Conservation (phyloP, 2,329 filamentous ascomycete species). For the Penicillium sp. region DNA sequence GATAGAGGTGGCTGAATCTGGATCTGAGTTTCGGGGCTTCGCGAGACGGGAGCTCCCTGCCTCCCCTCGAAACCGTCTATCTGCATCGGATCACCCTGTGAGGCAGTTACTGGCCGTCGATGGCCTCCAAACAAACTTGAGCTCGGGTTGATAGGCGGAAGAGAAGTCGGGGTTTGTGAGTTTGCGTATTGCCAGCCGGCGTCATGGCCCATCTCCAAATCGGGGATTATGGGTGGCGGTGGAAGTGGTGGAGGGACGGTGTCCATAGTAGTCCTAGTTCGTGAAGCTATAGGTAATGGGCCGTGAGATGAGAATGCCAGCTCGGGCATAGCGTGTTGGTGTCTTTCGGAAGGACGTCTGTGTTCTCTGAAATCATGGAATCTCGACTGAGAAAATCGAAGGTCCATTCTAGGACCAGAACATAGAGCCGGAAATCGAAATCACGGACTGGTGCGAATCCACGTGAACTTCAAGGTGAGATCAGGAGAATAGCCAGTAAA, state of each 20-base stretch:
- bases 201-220: conserved; percentile 57
- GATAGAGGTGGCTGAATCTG: conserved; percentile 36
- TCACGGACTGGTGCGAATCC: conserved; percentile 4
- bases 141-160: conserved; percentile 48
- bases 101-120: conserved; percentile 33
- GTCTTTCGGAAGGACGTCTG: conserved; percentile 36
- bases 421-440: conserved; percentile 9
- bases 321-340: conserved; percentile 41
- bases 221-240: conserved; percentile 60
- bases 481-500: conserved; percentile 4
- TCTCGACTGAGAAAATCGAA: conserved; percentile 39
- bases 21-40: conserved; percentile 35
- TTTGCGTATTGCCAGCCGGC: conserved; percentile 64
- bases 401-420: conserved; percentile 43
- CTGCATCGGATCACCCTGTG: conserved; percentile 36
- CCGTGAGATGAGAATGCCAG: conserved; percentile 45
- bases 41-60: conserved; percentile 27
- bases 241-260: conserved; percentile 62
- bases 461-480: conserved; percentile 11
- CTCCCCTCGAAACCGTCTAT: conserved; percentile 38
- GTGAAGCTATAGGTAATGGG: conserved; percentile 63
- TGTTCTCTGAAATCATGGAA: conserved; percentile 40
- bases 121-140: conserved; percentile 52
- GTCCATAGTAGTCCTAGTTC: conserved; percentile 47
- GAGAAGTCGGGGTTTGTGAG: conserved; percentile 46